phyloP scores from a whole-genome alignment of 1,284 basidiomycete species.

The Mrakiaceae sp. region DNA sequence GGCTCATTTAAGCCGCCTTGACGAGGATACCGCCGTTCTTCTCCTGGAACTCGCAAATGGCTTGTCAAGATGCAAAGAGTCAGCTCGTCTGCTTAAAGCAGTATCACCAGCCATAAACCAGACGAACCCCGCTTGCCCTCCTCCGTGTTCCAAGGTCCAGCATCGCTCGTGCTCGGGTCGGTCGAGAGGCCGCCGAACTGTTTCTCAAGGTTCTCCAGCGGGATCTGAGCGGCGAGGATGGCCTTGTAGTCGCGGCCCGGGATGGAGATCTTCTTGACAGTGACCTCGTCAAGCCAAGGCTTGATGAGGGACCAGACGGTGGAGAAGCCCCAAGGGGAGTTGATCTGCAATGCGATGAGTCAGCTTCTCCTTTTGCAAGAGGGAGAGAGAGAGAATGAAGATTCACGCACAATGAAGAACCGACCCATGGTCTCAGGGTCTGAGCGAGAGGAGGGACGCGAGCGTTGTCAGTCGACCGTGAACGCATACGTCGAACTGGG shows the following conservation, averaged over 20 bases:
- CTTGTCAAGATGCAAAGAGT: neutral
- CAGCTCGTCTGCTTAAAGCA: neutral
- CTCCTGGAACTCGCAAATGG: too few species aligned
- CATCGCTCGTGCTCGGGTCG: constrained; percentile 71
- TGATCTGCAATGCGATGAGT: constrained; percentile 31
- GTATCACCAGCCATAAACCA: neutral
- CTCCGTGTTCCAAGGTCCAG: constrained; percentile 74
- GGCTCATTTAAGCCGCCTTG: too few species aligned
- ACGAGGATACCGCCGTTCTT: too few species aligned
- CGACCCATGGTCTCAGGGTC: constrained; percentile 89
- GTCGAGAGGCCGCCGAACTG: constrained; percentile 75
- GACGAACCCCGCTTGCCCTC: constrained; percentile 8
- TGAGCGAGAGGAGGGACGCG: neutral
- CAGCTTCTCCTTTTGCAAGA: neutral
- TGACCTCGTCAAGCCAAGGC: constrained; percentile 90
- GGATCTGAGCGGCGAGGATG: constrained; percentile 66
- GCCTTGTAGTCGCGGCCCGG: constrained; percentile 52
- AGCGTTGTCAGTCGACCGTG: neutral
- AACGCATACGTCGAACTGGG: too few species aligned
- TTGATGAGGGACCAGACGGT: constrained; percentile 85
- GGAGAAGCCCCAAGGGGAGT: constrained; percentile 76
- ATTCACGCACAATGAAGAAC: constrained; percentile 61
- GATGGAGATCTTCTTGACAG: constrained; percentile 84
- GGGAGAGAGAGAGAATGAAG: neutral
- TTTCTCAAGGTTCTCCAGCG: constrained; percentile 66